phyloP scores from a whole-genome alignment of 805 yeast species.

The Torulaspora indica region DNA sequence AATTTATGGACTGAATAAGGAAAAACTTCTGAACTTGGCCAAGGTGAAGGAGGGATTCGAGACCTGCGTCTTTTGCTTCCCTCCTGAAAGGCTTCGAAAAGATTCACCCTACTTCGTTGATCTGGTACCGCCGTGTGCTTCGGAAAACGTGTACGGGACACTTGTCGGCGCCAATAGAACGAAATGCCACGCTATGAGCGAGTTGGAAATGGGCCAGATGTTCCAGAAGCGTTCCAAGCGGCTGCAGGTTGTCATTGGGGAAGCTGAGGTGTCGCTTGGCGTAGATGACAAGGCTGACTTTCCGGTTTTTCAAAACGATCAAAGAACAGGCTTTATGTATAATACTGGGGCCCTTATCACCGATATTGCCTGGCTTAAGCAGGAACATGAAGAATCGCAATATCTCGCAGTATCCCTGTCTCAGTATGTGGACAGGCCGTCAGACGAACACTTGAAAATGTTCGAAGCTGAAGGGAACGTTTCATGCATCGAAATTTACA shows the following conservation, averaged over 20 bases:
- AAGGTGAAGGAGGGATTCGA: slow-evolving; percentile 50
- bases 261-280: slow-evolving; percentile 17
- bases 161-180: slow-evolving; percentile 11
- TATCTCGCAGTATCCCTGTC: slow-evolving; percentile 51
- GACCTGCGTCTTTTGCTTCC: slow-evolving; percentile 41
- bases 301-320: slow-evolving; percentile 27
- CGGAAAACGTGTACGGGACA: slow-evolving; percentile 3
- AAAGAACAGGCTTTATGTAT: slow-evolving; percentile 39
- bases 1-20: slow-evolving; percentile 49
- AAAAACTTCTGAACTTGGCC: slow-evolving; percentile 40
- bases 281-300: slow-evolving; percentile 26
- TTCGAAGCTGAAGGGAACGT: slow-evolving; percentile 30
- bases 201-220: slow-evolving; percentile 20
- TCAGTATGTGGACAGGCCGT: slow-evolving; percentile 32
- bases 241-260: slow-evolving; percentile 21
- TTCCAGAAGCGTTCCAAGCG: slow-evolving; percentile 26
- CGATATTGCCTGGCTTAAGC: slow-evolving; percentile 49
- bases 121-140: slow-evolving; percentile 16
- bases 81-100: slow-evolving; percentile 30
- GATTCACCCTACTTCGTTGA: slow-evolving; percentile 25
- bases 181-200: slow-evolving; percentile 18
- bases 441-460: slow-evolving; percentile 28
- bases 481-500: slow-evolving; percentile 46
- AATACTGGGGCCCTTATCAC: slow-evolving; percentile 52
- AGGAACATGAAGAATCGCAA: slow-evolving; percentile 32